Conservation (phyloP, 2,329 filamentous ascomycete genomes). For the Botrytis porri region DNA sequence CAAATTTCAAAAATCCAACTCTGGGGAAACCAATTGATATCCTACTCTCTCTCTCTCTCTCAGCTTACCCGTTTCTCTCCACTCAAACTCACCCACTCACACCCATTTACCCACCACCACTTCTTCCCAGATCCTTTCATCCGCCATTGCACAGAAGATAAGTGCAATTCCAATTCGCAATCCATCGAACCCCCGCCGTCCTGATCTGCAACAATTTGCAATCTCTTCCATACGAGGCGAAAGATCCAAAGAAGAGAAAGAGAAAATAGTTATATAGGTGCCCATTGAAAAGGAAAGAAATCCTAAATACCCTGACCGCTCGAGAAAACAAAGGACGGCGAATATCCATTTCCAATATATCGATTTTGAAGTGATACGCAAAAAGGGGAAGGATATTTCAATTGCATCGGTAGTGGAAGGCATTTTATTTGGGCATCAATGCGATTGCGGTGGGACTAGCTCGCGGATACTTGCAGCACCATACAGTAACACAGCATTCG, state of each 20-base stretch:
- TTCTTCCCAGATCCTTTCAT: constrained; percentile 12
- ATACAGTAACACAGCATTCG: constrained; percentile 31
- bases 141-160: constrained; percentile 11
- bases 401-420: constrained; percentile 18
- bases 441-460: constrained; percentile 30
- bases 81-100: constrained; percentile 11
- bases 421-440: constrained; percentile 35
- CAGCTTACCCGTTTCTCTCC: neutral
- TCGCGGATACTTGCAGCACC: constrained; percentile 34
- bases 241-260: neutral
- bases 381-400: constrained; percentile 18
- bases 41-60: neutral
- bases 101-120: neutral
- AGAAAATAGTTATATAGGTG: constrained; percentile 3
- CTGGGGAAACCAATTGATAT: constrained; percentile 10
- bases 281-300: constrained; percentile 9
- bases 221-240: neutral
- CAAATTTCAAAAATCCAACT: neutral
- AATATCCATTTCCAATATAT: constrained; percentile 22
- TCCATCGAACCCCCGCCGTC: constrained; percentile 4
- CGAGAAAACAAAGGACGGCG: constrained; percentile 13
- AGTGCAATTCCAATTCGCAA: constrained; percentile 17
- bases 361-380: constrained; percentile 21
- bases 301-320: constrained; percentile 7
- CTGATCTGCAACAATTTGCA: neutral